These are phyloP conservation scores for Trametes cubensis DNA, from an alignment of 768 basidiomycete genomes.

Conservation along the genomic window DNA sequence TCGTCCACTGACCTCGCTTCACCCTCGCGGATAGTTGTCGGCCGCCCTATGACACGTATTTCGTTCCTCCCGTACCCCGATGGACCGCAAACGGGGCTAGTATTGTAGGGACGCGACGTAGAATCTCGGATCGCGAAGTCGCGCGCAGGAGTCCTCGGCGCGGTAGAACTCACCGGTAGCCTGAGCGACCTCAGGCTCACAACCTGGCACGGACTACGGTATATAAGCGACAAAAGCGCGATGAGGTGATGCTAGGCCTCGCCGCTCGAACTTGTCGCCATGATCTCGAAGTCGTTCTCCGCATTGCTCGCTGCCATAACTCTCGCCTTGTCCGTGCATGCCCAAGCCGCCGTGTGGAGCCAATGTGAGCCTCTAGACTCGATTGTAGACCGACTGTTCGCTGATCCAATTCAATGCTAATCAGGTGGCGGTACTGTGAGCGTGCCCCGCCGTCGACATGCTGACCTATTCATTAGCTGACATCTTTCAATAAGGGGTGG, in stretches of 20 bases:
- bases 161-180: constrained; percentile 1
- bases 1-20: constrained; percentile 9
- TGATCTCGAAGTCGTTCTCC: constrained; percentile 9
- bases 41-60: not conserved
- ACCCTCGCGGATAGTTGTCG: constrained; percentile 7
- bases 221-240: not conserved
- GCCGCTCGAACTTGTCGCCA: not conserved
- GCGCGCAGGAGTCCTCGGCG: not conserved
- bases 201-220: too few species aligned
- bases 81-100: not conserved
- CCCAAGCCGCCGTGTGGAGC: constrained; percentile 19
- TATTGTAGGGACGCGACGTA: not conserved
- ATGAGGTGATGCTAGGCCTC: not conserved
- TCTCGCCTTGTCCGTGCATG: constrained; percentile 19
- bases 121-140: not conserved
- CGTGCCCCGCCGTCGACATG: not conserved
- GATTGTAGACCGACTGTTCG: not conserved
- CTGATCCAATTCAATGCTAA: not conserved
- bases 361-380: constrained; percentile 18
- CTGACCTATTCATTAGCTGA: not conserved
- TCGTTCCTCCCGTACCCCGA: not conserved
- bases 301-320: constrained; percentile 11
- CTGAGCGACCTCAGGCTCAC: too few species aligned
- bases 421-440: constrained; percentile 21
- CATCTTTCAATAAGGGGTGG: constrained; percentile 23